Conservation (phyloP, 768 basidiomycete genomes). For the Leccinellum luteum region DNA sequence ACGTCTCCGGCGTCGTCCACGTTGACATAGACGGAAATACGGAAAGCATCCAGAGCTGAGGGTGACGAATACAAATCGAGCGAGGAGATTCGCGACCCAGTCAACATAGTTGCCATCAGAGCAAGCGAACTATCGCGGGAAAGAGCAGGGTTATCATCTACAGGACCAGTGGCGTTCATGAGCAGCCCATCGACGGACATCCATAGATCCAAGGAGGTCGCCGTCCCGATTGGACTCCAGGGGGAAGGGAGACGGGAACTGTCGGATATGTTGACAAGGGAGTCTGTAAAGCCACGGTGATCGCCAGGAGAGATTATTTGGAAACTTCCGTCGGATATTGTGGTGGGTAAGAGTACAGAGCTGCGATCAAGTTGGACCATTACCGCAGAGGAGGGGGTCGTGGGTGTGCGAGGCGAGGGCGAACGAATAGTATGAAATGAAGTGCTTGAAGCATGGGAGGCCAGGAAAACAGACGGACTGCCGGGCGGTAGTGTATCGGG, state of each 20-base stretch:
- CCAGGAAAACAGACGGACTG: conserved; percentile 7
- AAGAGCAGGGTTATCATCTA: not conserved
- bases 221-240: conserved; percentile 26
- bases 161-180: conserved; percentile 14
- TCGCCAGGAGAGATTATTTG: conserved; percentile 23
- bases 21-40: conserved; percentile 16
- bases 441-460: not conserved
- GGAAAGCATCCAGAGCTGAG: conserved; percentile 17
- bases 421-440: conserved; percentile 11
- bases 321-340: conserved; percentile 23
- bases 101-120: not conserved
- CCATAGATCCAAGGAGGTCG: conserved; percentile 17
- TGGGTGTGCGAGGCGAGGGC: conserved; percentile 7
- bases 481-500: not conserved
- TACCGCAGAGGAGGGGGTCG: conserved; percentile 12
- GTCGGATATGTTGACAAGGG: conserved; percentile 4
- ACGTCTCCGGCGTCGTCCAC: conserved; percentile 6
- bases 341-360: conserved; percentile 18
- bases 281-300: conserved; percentile 5
- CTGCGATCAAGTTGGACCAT: conserved; percentile 22
- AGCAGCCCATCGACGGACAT: conserved; percentile 23
- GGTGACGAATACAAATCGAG: conserved; percentile 13
- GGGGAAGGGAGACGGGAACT: conserved; percentile 25
- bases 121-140: not conserved
- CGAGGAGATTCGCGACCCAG: conserved; percentile 1